phyloP scores from a whole-genome alignment of 768 basidiomycete species.

The Porpolomopsis calyptriformis region DNA sequence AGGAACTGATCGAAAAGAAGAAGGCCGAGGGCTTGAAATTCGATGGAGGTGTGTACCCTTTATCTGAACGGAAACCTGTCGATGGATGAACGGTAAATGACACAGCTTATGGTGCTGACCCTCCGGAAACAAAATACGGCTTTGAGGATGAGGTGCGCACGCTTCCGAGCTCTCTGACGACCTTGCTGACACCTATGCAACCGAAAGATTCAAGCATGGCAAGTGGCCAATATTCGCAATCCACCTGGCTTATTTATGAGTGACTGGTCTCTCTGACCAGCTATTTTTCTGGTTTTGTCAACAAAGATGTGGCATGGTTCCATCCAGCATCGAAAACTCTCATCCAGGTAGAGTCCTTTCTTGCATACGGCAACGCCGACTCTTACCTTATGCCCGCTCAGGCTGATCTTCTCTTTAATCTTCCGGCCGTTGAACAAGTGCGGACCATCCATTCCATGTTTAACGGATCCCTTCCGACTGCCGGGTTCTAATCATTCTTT shows the following conservation, averaged over 20 bases:
- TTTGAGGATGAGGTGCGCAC: conserved; percentile 55
- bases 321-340: conserved; percentile 62
- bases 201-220: conserved; percentile 40
- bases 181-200: neutral
- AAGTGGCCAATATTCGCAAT: too few species aligned
- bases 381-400: conserved; percentile 17
- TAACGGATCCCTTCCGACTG: neutral
- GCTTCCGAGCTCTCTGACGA: neutral
- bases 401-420: conserved; percentile 78
- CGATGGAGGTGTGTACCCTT: conserved; percentile 58
- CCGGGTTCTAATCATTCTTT: neutral
- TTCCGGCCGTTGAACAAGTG: conserved; percentile 71
- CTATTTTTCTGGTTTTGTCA: conserved; percentile 60
- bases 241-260: neutral
- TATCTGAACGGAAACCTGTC: too few species aligned
- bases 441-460: conserved; percentile 2
- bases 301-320: conserved; percentile 78
- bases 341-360: conserved; percentile 22
- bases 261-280: conserved; percentile 21
- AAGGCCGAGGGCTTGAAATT: conserved; percentile 42
- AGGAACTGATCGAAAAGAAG: conserved; percentile 40
- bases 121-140: conserved; percentile 55
- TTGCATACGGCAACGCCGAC: neutral
- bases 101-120: conserved; percentile 59
- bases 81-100: too few species aligned